Conservation (phyloP, 1,284 basidiomycete species). For the Marasmius tenuissimus region DNA sequence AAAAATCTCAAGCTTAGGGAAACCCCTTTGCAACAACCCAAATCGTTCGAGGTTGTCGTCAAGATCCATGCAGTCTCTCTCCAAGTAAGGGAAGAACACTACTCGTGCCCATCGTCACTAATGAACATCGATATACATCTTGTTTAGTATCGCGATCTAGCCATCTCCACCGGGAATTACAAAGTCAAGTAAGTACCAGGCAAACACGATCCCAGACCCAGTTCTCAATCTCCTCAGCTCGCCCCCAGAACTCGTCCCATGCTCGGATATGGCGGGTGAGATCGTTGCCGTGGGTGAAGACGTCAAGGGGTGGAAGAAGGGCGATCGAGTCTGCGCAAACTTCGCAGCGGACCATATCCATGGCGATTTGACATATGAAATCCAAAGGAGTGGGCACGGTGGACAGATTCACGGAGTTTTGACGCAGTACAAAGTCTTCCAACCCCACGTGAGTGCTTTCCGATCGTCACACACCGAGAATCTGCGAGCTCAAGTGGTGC, state of each 20-base stretch:
- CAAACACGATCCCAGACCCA: too few species aligned
- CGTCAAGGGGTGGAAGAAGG: conserved; percentile 39
- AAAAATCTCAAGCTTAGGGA: conserved; percentile 29
- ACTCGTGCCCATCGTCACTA: neutral
- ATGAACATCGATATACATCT: neutral
- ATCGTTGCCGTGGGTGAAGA: conserved; percentile 45
- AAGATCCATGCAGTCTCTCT: conserved; percentile 47
- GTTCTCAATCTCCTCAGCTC: conserved; percentile 3
- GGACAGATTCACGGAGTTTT: conserved; percentile 45
- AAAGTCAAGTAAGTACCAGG: conserved; percentile 19
- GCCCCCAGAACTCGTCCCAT: conserved; percentile 35
- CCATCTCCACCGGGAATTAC: conserved; percentile 33
- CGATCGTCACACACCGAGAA: too few species aligned
- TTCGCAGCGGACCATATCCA: conserved; percentile 31
- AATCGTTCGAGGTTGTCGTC: conserved; percentile 39
- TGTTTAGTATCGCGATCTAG: conserved; percentile 39
- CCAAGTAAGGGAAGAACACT: conserved; percentile 22
- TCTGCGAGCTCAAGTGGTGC: too few species aligned
- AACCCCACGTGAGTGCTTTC: conserved; percentile 26
- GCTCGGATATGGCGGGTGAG: conserved; percentile 56
- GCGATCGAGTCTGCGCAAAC: conserved; percentile 47
- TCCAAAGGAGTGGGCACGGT: conserved; percentile 34
- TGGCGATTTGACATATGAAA: conserved; percentile 28
- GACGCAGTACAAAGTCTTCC: conserved; percentile 41
- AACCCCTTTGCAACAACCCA: conserved; percentile 26